Base-by-base conservation (phyloP, 495 filamentous ascomycete species). In the Letharia columbiana region DNA sequence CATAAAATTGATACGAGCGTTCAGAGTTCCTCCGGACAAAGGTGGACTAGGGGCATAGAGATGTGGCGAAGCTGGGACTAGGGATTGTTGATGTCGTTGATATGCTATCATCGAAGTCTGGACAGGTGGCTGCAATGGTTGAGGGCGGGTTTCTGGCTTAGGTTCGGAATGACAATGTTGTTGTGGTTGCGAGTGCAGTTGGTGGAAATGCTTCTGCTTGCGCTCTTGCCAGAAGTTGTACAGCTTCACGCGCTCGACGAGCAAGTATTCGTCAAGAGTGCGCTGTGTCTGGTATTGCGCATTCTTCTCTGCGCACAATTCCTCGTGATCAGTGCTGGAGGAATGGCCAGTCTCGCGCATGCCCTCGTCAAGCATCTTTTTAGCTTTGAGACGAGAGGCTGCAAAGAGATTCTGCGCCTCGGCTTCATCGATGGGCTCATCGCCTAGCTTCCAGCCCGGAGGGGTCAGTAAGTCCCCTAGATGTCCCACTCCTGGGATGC, bases 361-460 rank as follows among this genome's bases (percentile, higher is more conserved):
- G 20, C 31, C 37, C 47, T 37, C 10, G 31, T 60, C 31, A 23
- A 69, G 65, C 40, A 23, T 12, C 35, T 62, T 45, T 54, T 63
- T 64, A 8, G 64, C 64, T 17, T 50, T 17, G 4, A 20, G 12
- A 45, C 61, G 65, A 33, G 68, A 54, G 23, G 33, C 47, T 42
- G 47, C 47, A 39, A 50, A 64, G 9, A 69, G 12, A 33, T 33
- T 31, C 23, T 60, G 50, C 5, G 68, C 68, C 42, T 41, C 45
- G 23, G 44, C 28, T 18, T 60, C 65, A 31, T 44, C 37, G 37
- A 69, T 69, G 15, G 68, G 68, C 33, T 67, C 64, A 52, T 69
- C 68, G 37, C 68, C 65, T n/a, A 20, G 11, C 20, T 69, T 64
- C 68, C 68, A 69, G 3, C 65, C 65, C 20, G 65, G 68, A n/a